Percentiles rank a stretch among this genome's conserved stretches.
Conservation (phyloP, 2,329 filamentous ascomycete species). For the Rugonectria rugulosa region DNA sequence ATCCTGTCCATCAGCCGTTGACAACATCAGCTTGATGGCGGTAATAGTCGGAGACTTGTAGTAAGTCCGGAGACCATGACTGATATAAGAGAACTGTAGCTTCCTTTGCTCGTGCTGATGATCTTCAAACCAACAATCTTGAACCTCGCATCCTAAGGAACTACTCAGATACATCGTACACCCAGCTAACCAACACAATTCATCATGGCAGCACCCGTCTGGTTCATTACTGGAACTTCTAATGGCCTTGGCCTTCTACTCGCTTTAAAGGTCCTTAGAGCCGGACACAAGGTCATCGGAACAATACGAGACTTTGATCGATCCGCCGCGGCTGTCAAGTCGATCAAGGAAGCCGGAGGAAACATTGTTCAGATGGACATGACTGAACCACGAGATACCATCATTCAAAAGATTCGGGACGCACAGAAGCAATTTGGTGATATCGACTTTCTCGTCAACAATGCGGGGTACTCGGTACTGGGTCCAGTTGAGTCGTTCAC, state of each 20-base stretch:
- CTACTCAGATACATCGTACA: no score
- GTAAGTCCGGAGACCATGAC: neutral
- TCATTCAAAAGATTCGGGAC: conserved; percentile 32
- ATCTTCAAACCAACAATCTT: no score
- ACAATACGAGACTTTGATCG: conserved; percentile 27
- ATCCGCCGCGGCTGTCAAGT: conserved; percentile 26
- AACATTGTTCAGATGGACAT: conserved; percentile 41
- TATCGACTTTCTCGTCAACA: conserved; percentile 62
- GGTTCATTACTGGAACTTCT: conserved; percentile 37
- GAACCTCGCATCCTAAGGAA: no score
- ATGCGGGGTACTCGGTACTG: conserved; percentile 52
- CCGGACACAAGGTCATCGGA: conserved; percentile 29
- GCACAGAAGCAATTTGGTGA: conserved; percentile 37
- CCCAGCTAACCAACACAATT: neutral
- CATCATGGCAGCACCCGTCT: conserved; percentile 33
- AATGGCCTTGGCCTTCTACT: conserved; percentile 34
- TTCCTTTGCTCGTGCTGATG: neutral
- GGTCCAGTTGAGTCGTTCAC: conserved; percentile 38
- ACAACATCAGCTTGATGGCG: no score
- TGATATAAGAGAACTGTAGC: neutral
- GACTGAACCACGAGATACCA: conserved; percentile 35
- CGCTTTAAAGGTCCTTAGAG: conserved; percentile 25
- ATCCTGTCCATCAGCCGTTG: neutral
- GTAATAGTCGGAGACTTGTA: neutral
- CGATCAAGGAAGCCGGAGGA: conserved; percentile 35